phyloP scores from a whole-genome alignment of 2,329 filamentous ascomycete genomes.

The Hirsutella rhossiliensis region DNA sequence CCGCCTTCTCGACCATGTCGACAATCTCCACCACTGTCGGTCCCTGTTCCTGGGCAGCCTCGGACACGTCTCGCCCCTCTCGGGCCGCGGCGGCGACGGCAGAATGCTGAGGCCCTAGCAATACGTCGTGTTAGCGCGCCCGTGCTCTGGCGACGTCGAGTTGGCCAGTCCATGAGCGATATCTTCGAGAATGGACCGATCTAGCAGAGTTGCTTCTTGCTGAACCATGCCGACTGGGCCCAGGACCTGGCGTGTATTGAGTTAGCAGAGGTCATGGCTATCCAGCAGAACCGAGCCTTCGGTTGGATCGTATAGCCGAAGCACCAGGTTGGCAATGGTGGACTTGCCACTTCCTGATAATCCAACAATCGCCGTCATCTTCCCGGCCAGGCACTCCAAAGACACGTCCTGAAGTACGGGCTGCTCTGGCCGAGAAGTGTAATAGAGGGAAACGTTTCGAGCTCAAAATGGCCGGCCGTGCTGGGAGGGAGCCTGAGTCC shows the following conservation, averaged over 20 bases:
- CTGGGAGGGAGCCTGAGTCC: background rate
- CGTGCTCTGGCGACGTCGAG: conserved; percentile 25
- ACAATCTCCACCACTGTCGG: background rate
- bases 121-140: conserved; percentile 24
- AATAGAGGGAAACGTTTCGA: conserved; percentile 31
- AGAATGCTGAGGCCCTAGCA: background rate
- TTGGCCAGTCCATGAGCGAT: conserved; percentile 37
- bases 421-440: conserved; percentile 28
- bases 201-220: conserved; percentile 31
- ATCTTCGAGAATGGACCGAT: conserved; percentile 35
- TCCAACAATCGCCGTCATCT: conserved; percentile 44
- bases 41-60: background rate
- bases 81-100: conserved; percentile 28
- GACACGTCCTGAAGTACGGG: conserved; percentile 29
- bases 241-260: conserved; percentile 33
- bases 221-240: conserved; percentile 32
- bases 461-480: background rate
- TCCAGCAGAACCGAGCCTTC: conserved; percentile 34
- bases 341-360: conserved; percentile 46
- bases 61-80: background rate
- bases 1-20: conserved; percentile 33
- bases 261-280: conserved; percentile 30
- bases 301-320: conserved; percentile 45
- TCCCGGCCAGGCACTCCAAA: conserved; percentile 32
- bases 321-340: conserved; percentile 40